Evolutionary conservation across 2,329 filamentous ascomycete genomes (phyloP), one percentile per base, ranked within the genome.

Genomic region (Aureobasidium sp.): DNA sequence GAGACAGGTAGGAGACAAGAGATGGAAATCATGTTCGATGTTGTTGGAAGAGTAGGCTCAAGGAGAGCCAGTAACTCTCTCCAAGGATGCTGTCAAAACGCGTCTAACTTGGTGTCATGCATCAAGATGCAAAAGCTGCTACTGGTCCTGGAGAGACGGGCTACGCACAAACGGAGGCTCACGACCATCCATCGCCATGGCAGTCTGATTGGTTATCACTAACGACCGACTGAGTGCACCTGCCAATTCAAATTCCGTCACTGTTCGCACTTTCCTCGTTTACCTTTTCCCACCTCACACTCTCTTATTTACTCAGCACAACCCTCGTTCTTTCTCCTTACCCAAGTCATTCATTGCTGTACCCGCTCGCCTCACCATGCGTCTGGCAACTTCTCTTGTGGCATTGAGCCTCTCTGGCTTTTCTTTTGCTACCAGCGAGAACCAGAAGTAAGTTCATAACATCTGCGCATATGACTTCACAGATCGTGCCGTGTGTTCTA

Each of bases 251-350:
- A 61, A 17, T 62, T 22, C 42, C 49, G 39, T 55, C 58, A 42
- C 48, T 47, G 59, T 39, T 51, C 58, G 48, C 48, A 31, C 59
- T 47, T 62, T 48, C 49, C 41, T 62, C 31, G 45, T 60, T 60
- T 60, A 51, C 27, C 44, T 55, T 47, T 61, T 53, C 39, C 39
- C 20, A 11, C 47, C 51, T 52, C 59, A 39, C 47, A 45, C 41
- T 62, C 51, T 51, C 34, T 22, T 45, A 31, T 29, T 20, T 27
- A 20, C 31, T 22, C 29, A 51, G 20, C 25, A 51, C 27, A 22
- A 6, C 27, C 11, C 41, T 57, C 53, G 27, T 59, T 51, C 14
- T n/a, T n/a, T 9, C 20, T 14, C 42, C 29, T 55, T 29, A 47
- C 59, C 39, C n/a, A 37, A 55, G 39, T 62, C 59, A 41, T 47